Percentiles rank a stretch among this genome's conserved stretches.
These are phyloP conservation scores for grape (Vitis vinifera) DNA, from an alignment of 164 flowering plant species.

Conservation along the genomic window ASM3070453v1 NC_081820.1:15384501-15385000, in stretches of 20 bases:
- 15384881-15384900: no score
- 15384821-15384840: constrained; percentile 59
- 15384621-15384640: neutral
- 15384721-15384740: constrained; percentile 80
- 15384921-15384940: no score
- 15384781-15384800: constrained; percentile 69
- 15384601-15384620: neutral
- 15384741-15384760: constrained; percentile 70
- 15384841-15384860: no score
- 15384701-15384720: constrained; percentile 82
- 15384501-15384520: constrained; percentile 54
- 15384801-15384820: constrained; percentile 79
- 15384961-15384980: no score
- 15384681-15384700: constrained; percentile 71
- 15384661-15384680: neutral
- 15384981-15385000: no score
- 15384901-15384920: no score
- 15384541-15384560: constrained; percentile 72
- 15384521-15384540: constrained; percentile 34
- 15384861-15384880: no score
- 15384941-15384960: no score
- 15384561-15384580: constrained; percentile 84
- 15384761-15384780: constrained; percentile 60
- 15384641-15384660: neutral
- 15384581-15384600: neutral